phyloP scores from a whole-genome alignment of 2,329 filamentous ascomycete genomes.

The Fusarium heterosporum region DNA sequence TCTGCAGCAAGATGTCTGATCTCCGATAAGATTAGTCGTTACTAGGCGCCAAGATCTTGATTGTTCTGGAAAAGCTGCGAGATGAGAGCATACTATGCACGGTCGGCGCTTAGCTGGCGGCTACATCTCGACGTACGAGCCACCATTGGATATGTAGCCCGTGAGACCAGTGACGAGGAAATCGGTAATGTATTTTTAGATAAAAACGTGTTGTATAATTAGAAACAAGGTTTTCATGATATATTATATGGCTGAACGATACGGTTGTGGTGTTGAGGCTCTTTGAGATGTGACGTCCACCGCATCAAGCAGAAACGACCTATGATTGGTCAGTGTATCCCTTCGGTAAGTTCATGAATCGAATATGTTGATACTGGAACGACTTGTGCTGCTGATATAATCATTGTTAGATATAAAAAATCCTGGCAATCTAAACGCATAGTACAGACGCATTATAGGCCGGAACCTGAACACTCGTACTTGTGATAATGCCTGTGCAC shows the following conservation, averaged over 20 bases:
- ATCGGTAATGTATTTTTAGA: slow-evolving; percentile 32
- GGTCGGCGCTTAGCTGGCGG: slow-evolving; percentile 46
- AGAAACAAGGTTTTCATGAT: slow-evolving; percentile 8
- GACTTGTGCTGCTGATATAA: neutral
- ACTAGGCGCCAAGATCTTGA: slow-evolving; percentile 31
- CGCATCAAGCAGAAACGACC: neutral
- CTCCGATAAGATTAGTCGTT: slow-evolving; percentile 29
- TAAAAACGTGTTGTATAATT: slow-evolving; percentile 14
- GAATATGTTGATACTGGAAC: neutral
- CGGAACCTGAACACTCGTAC: neutral
- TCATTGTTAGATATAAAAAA: neutral
- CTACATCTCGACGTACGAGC: slow-evolving; percentile 23
- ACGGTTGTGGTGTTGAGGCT: slow-evolving; percentile 46
- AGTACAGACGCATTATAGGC: slow-evolving; percentile 8
- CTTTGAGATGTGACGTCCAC: slow-evolving; percentile 29
- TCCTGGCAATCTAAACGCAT: neutral
- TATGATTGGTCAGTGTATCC: slow-evolving; percentile 34
- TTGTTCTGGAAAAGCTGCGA: slow-evolving; percentile 32
- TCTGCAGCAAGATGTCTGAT: slow-evolving; percentile 29
- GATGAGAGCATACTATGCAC: slow-evolving; percentile 28
- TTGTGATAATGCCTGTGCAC: slow-evolving; percentile 4
- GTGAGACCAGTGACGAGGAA: slow-evolving; percentile 1
- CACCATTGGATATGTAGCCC: slow-evolving; percentile 29
- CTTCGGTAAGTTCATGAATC: slow-evolving; percentile 1
- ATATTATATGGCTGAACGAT: slow-evolving; percentile 2